A percentile compares a stretch with the other conserved stretches of the same genome.
phyloP scores from a whole-genome alignment of 495 filamentous ascomycete genomes.

The Hyaloscypha variabilis region DNA sequence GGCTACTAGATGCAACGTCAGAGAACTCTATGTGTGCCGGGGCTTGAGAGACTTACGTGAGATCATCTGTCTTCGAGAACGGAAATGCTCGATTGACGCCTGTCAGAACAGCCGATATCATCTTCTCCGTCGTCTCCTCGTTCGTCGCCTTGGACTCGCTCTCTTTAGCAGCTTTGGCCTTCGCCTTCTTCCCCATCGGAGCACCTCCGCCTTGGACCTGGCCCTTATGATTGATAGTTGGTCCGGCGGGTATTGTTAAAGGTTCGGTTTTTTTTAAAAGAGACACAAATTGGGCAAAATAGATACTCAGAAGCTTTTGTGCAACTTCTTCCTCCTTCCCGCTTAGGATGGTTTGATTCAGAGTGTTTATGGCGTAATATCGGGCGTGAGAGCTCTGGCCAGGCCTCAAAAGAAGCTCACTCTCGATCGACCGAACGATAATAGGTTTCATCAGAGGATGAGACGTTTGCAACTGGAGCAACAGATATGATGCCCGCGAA shows the following conservation, averaged over 20 bases:
- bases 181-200: constrained; percentile 48
- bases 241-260: constrained; percentile 23
- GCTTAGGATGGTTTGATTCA: constrained; percentile 94
- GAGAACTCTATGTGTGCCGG: neutral
- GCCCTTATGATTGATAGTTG: constrained; percentile 41
- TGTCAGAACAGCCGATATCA: constrained; percentile 86
- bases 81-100: constrained; percentile 96
- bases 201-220: constrained; percentile 54
- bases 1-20: constrained; percentile 31
- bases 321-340: constrained; percentile 81
- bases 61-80: constrained; percentile 80
- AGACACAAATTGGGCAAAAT: constrained; percentile 82
- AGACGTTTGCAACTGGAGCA: constrained; percentile 83
- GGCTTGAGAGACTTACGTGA: constrained; percentile 52
- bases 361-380: constrained; percentile 93
- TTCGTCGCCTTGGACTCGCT: constrained; percentile 58
- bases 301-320: constrained; percentile 79
- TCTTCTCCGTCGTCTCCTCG: constrained; percentile 80
- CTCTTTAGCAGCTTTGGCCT: constrained; percentile 49
- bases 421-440: constrained; percentile 80
- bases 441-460: constrained; percentile 93
- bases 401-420: constrained; percentile 83
- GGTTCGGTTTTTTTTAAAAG: constrained; percentile 62
- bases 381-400: constrained; percentile 85
- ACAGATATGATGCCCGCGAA: constrained; percentile 85